Base-by-base conservation (phyloP, 129 eudicot species). In the Helichrysum umbraculigerum region DNA sequence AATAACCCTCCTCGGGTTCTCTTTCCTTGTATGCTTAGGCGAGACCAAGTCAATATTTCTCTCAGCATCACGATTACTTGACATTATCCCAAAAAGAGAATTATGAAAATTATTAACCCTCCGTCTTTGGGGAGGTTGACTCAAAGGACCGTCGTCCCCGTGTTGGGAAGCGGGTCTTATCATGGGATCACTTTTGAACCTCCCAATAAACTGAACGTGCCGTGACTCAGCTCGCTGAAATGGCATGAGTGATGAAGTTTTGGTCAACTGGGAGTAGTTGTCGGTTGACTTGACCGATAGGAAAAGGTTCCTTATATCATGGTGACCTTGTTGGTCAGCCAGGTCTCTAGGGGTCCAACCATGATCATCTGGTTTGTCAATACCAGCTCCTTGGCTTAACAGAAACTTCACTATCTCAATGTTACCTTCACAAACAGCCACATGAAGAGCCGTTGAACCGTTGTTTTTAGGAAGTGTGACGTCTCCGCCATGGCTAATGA, bases 241-340 rank as follows among this genome's bases (percentile, higher is more conserved):
- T 1, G 85, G 56, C 60, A 78, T 80, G n/a, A 60, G 61, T 2
- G 96, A 52, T 51, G 81, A 65, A 11, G 79, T 68, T 82, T 64
- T 81, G 50, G 64, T 66, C 44, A 61, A 21, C 66, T 25, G 80
- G 2, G 86, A 65, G 72, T 72, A 67, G 66, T 80, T 70, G n/a
- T 73, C 78, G 2, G 76, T 34, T 66, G 75, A 51, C 60, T 81
- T 77, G 25, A 62, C 64, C 6, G 84, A 76, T 3, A 82, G 79
- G 72, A 95, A 91, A 33, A 89, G 81, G 21, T 74, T 79, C 44
- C 82, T 76, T 15, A 95, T 95, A 11, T 91, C 94, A 10, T 89
- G 91, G 35, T 95, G 99, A 4, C 96, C 97, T 81, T 95, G 99
- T 67, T 95, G 99, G 78, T 95, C 99, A 0, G 99, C 99, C 7